Evolutionary conservation across 1,284 basidiomycete genomes (phyloP).

Genomic region (Sanguinoderma infundibulare): DNA sequence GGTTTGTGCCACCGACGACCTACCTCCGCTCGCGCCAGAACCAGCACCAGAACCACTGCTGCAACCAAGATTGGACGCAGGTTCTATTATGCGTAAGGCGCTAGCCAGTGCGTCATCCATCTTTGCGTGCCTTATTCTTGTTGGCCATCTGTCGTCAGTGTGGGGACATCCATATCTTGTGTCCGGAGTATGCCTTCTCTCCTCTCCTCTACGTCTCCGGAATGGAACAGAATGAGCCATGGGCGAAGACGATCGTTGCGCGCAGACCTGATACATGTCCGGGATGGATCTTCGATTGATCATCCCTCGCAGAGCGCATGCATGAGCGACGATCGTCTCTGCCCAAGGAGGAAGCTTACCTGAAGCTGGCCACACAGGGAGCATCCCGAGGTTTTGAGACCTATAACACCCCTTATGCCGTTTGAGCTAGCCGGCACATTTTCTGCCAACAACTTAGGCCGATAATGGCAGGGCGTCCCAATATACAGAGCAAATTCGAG

Average conservation of each 20-base stretch:
- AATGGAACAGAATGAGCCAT: not conserved
- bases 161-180: not conserved
- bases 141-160: too few relatives aligned
- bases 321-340: not conserved
- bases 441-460: too few relatives aligned
- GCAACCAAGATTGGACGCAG: not conserved
- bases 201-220: not conserved
- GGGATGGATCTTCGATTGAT: not conserved
- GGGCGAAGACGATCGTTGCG: not conserved
- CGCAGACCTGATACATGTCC: not conserved
- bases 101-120: constrained; percentile 9
- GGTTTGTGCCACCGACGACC: not conserved
- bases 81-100: not conserved
- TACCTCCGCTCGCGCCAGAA: not conserved
- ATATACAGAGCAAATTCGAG: too few relatives aligned
- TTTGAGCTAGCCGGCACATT: too few relatives aligned
- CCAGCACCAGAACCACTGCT: not conserved
- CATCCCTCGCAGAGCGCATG: not conserved
- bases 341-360: not conserved
- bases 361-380: too few relatives aligned
- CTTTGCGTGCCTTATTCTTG: not conserved
- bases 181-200: not conserved
- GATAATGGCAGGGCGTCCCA: too few relatives aligned
- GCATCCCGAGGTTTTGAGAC: too few relatives aligned
- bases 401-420: too few relatives aligned